Conservation (phyloP, 2,329 filamentous ascomycete species). For the Camillea tinctor region DNA sequence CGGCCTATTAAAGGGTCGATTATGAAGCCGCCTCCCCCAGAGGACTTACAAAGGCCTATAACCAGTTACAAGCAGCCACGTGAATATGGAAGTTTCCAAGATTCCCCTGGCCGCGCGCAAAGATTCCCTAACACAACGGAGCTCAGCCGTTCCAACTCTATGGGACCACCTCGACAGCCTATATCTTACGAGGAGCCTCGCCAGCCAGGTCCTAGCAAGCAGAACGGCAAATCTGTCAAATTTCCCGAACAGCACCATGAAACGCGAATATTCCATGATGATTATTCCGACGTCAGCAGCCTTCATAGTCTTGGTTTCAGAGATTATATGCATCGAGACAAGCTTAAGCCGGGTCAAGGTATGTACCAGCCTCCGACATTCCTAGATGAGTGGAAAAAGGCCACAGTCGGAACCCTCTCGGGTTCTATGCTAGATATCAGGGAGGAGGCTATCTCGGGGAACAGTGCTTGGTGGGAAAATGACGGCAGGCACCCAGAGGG, state of each 20-base stretch:
- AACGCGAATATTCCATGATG: constrained; percentile 16
- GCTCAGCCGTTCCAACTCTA: constrained; percentile 12
- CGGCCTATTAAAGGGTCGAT: constrained; percentile 9
- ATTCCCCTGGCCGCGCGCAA: constrained; percentile 7
- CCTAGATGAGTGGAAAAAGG: constrained; percentile 73
- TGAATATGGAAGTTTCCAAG: constrained; percentile 10
- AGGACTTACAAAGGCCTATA: constrained; percentile 23
- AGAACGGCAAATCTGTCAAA: constrained; percentile 29
- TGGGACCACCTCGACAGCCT: constrained; percentile 11
- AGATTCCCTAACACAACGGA: constrained; percentile 9
- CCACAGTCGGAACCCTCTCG: constrained; percentile 59
- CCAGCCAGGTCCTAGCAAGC: constrained; percentile 9
- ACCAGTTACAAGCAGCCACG: constrained; percentile 21
- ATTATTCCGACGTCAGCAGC: constrained; percentile 23
- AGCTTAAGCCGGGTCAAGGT: constrained; percentile 48
- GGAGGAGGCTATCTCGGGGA: constrained; percentile 37
- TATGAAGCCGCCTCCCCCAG: constrained; percentile 12
- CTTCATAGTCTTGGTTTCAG: constrained; percentile 22
- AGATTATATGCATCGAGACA: constrained; percentile 28
- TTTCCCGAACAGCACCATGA: constrained; percentile 29
- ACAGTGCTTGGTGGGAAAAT: constrained; percentile 76
- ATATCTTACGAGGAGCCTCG: constrained; percentile 6
- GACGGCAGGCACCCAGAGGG: constrained; percentile 47
- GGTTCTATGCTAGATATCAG: constrained; percentile 61
- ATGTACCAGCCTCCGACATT: constrained; percentile 59